Percentiles rank a stretch among this genome's conserved stretches.
phyloP scores from a whole-genome alignment of 192 early-diverging fungal genomes.

The Chytriomyces hyalinus region DNA sequence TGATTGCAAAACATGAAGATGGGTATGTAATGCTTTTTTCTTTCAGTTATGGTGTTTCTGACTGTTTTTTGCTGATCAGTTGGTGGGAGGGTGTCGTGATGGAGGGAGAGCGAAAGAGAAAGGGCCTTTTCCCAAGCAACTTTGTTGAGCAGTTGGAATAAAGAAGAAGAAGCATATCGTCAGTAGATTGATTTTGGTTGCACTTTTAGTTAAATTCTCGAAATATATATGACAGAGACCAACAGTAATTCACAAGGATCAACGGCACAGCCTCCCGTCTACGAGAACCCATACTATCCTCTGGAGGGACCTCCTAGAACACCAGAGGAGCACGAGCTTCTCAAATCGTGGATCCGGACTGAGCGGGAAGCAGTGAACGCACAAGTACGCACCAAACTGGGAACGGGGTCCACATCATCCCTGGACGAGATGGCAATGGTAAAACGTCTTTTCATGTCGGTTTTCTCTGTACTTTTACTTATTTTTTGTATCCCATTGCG shows the following conservation, averaged over 20 bases:
- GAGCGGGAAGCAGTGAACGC: background rate
- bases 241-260: background rate
- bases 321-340: background rate
- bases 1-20: slow-evolving; percentile 61
- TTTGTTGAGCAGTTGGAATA: slow-evolving; percentile 45
- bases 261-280: background rate
- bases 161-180: background rate
- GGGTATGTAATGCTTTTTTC: slow-evolving; percentile 43
- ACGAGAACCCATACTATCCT: slow-evolving; percentile 1
- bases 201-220: too few species aligned
- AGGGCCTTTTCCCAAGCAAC: slow-evolving; percentile 61
- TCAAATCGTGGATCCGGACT: background rate
- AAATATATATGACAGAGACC: too few species aligned
- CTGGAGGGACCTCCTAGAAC: slow-evolving; percentile 1
- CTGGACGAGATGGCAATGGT: background rate
- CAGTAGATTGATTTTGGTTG: too few species aligned
- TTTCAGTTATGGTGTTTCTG: background rate
- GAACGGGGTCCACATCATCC: background rate
- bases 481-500: too few species aligned
- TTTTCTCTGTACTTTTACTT: too few species aligned
- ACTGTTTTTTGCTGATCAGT: slow-evolving; percentile 29
- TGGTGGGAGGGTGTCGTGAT: slow-evolving; percentile 58
- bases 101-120: slow-evolving; percentile 42
- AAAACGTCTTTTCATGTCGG: too few species aligned
- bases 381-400: background rate